Evolutionary conservation across 306 rosid genomes (phyloP), one percentile per base, ranked within the genome.

Genomic region (Echinosophora koreensis): DNA sequence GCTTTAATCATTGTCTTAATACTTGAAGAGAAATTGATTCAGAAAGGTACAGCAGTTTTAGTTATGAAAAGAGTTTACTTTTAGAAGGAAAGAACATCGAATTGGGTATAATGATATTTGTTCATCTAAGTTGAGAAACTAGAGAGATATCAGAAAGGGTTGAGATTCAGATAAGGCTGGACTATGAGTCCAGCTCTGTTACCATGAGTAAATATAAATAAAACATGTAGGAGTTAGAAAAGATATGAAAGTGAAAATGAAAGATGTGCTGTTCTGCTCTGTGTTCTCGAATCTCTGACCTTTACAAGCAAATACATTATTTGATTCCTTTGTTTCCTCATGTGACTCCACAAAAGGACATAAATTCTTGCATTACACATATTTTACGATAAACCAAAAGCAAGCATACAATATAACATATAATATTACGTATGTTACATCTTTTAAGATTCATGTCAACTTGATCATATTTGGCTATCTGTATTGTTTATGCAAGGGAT

Each of bases 1-100:
- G 69, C 8, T 49, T 2, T 57, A 3, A 74, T 6, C 13, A 47
- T 38, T 47, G 6, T 47, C 41, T 6, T 66, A 46, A 42, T 35
- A 60, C 42, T 50, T 22, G 50, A 18, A 57, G 74, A 34, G 59
- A 60, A n/a, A 14, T 44, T 73, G n/a, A 35, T 47, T 67, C 18
- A 9, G 5, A 56, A 17, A 57, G 38, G 3, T 73, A 38, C 50
- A n/a, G 17, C 66, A 46, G 56, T 47, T 50, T 28, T 38, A 16
- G 32, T 66, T 52, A 14, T 46, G 17, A 54, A 38, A 49, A 49
- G 9, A 52, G 41, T 74, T 44, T 22, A 22, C n/a, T n/a, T n/a
- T n/a, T 47, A 13, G 34, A 18, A 69, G 56, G 62, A 39, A 73
- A 42, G 58, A 50, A 15, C 10, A 5, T 10, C 3, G 17, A 32